Percentiles rank a stretch among this genome's conserved stretches.
These are phyloP conservation scores for Coemansia sp. DNA, from an alignment of 192 early-diverging fungal species.

Conservation along the genomic window DNA sequence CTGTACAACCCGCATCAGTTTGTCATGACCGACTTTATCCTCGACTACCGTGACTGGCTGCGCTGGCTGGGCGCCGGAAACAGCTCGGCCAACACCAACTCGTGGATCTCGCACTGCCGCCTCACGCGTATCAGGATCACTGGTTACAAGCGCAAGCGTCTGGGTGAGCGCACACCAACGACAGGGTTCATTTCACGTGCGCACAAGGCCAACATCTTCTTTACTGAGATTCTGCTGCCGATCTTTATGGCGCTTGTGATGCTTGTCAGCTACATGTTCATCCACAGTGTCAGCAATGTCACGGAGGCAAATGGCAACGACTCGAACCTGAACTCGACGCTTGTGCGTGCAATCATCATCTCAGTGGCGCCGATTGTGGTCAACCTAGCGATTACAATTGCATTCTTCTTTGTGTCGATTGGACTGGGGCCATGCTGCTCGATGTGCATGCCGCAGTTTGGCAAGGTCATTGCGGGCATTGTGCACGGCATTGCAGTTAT, in stretches of 20 bases:
- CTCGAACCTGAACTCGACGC: slow-evolving; percentile 45
- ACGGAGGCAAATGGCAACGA: slow-evolving; percentile 28
- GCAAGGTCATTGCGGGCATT: slow-evolving; percentile 67
- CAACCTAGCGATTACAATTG: slow-evolving; percentile 65
- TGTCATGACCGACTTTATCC: slow-evolving; percentile 72
- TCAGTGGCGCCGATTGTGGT: slow-evolving; percentile 70
- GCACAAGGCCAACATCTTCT: slow-evolving; percentile 67
- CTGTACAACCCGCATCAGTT: slow-evolving; percentile 92
- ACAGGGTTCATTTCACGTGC: slow-evolving; percentile 67
- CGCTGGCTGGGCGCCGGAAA: slow-evolving; percentile 84
- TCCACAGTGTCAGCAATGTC: slow-evolving; percentile 62
- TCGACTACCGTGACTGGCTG: slow-evolving; percentile 81
- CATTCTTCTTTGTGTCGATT: slow-evolving; percentile 67
- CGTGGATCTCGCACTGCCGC: slow-evolving; percentile 79
- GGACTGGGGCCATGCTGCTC: slow-evolving; percentile 61
- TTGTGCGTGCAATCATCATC: slow-evolving; percentile 64
- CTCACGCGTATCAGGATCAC: slow-evolving; percentile 71
- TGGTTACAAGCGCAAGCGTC: slow-evolving; percentile 74
- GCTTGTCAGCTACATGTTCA: slow-evolving; percentile 65
- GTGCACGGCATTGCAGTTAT: slow-evolving; percentile 67
- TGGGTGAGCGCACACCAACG: slow-evolving; percentile 65
- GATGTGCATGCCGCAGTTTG: slow-evolving; percentile 72
- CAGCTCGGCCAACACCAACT: slow-evolving; percentile 70
- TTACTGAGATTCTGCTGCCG: slow-evolving; percentile 72
- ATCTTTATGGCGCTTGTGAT: slow-evolving; percentile 64